These are phyloP conservation scores for Quercus dentata DNA, from an alignment of 306 rosid species.

Conservation along the genomic window DNA sequence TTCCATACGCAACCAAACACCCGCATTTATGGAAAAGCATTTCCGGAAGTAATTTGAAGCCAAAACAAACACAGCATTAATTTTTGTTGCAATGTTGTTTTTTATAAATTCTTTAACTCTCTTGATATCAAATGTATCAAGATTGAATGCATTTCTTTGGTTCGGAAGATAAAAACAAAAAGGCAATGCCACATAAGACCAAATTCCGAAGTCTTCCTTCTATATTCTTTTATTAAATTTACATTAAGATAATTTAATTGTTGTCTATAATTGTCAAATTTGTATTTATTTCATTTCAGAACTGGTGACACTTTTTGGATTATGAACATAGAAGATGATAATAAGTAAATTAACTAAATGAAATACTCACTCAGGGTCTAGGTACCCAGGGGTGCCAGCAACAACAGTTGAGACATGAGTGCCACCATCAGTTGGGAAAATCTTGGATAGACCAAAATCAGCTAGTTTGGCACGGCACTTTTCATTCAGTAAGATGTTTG, in stretches of 20 bases:
- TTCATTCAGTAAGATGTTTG: slow-evolving; percentile 43
- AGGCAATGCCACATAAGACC: no score
- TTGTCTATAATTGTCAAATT: no score
- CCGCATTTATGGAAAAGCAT: no score
- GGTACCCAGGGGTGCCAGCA: slow-evolving; percentile 43
- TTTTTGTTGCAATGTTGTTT: no score
- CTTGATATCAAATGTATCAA: background rate
- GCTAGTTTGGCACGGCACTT: slow-evolving; percentile 43
- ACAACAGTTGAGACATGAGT: slow-evolving; percentile 33
- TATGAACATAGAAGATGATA: background rate
- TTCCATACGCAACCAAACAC: no score
- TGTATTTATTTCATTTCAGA: slow-evolving; percentile 9
- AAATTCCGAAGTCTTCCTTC: no score
- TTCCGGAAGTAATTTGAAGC: no score
- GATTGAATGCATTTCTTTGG: background rate
- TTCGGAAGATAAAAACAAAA: no score
- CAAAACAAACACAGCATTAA: no score
- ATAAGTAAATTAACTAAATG: background rate
- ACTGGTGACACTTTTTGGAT: background rate
- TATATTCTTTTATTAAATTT: no score
- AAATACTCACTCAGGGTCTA: slow-evolving; percentile 40
- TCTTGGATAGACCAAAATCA: slow-evolving; percentile 47
- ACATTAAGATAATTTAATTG: no score
- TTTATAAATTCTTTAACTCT: background rate
- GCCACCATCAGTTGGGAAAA: slow-evolving; percentile 24